Conservation (phyloP, 73 alveolate genomes). For the Loxodes magnus region DNA sequence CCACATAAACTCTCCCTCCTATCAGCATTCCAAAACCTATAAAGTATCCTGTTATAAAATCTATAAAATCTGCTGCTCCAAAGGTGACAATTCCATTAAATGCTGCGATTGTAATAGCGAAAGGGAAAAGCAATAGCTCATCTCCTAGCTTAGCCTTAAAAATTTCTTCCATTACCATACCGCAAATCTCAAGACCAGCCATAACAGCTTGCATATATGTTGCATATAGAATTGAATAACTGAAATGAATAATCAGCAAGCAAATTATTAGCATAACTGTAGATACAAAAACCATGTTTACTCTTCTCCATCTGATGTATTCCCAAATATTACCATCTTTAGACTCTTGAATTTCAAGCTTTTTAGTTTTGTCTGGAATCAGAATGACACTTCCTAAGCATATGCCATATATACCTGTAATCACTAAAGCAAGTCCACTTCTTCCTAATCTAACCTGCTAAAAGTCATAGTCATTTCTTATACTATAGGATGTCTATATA, state of each 20-base stretch:
- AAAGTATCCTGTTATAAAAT: constrained; percentile 54
- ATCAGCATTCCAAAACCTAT: constrained; percentile 49
- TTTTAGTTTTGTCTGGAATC: constrained; percentile 44
- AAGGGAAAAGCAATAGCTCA: constrained; percentile 43
- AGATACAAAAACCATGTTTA: constrained; percentile 45
- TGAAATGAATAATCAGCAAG: constrained; percentile 38
- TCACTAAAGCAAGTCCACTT: constrained; percentile 45
- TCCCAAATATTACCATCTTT: constrained; percentile 81
- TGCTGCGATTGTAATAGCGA: constrained; percentile 46
- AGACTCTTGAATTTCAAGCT: constrained; percentile 40
- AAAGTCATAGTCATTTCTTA: constrained; percentile 25
- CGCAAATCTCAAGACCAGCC: constrained; percentile 40
- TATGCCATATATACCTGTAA: constrained; percentile 49
- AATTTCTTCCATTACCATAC: constrained; percentile 47
- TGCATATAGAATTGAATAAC: constrained; percentile 54
- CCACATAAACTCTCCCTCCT: constrained; percentile 58
- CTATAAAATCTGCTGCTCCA: constrained; percentile 79
- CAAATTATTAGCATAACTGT: constrained; percentile 31
- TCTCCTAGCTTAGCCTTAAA: constrained; percentile 42
- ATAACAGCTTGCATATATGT: constrained; percentile 55
- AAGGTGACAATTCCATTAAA: constrained; percentile 61
- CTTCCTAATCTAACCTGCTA: constrained; percentile 54
- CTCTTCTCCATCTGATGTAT: constrained; percentile 60
- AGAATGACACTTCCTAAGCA: constrained; percentile 44
- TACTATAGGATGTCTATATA: constrained; percentile 14